Conservation (phyloP, 805 yeast species). For the Wickerhamomyces bisporus region DNA sequence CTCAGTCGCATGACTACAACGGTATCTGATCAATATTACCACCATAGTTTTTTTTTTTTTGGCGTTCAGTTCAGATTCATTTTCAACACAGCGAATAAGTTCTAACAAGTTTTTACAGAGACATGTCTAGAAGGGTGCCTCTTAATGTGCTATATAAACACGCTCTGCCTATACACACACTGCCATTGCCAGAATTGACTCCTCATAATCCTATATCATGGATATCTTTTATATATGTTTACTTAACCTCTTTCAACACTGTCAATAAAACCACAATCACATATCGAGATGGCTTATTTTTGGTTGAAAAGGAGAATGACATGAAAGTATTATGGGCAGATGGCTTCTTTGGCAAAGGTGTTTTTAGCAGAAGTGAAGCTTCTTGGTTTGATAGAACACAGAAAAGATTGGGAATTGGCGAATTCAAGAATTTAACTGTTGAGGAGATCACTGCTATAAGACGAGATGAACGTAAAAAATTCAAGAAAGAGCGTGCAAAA, state of each 20-base stretch:
- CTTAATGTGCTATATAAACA: constrained; percentile 32
- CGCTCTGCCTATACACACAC: constrained; percentile 55
- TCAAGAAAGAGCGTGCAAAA: constrained; percentile 63
- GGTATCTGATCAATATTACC: constrained; percentile 69
- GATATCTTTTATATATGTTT: constrained; percentile 38
- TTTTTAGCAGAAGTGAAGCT: constrained; percentile 85
- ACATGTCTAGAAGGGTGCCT: constrained; percentile 30
- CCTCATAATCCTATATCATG: constrained; percentile 71
- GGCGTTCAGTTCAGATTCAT: too few relatives aligned
- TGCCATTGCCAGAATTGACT: constrained; percentile 45
- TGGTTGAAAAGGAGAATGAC: constrained; percentile 36
- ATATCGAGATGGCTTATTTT: constrained; percentile 30
- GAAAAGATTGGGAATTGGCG: constrained; percentile 45
- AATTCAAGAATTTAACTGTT: constrained; percentile 34
- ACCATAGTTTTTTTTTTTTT: too few relatives aligned
- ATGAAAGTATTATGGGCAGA: constrained; percentile 65
- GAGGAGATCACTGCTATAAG: constrained; percentile 78
- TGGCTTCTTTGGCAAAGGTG: constrained; percentile 95
- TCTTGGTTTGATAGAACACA: constrained; percentile 74
- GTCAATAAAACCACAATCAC: constrained; percentile 19
- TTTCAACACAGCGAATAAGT: too few relatives aligned
- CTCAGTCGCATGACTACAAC: constrained; percentile 86
- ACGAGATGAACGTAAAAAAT: constrained; percentile 63
- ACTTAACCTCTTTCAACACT: constrained; percentile 18
- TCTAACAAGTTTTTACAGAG: constrained; percentile 3